Evolutionary conservation across 176 grass and related monocot genomes (phyloP).

Genomic region (Eragrostis curvula): DNA sequence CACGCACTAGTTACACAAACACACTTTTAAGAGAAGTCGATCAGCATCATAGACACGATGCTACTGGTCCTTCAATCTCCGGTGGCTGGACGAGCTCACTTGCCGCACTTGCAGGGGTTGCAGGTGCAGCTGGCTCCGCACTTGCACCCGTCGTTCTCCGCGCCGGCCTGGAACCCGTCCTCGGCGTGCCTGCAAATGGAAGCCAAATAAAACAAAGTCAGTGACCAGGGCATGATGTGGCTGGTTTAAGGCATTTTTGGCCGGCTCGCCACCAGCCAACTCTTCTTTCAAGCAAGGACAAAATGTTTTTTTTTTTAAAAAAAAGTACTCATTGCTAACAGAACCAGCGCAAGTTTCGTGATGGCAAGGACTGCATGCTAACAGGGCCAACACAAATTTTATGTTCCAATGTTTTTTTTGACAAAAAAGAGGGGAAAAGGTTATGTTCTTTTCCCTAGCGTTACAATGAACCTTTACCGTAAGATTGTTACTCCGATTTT

Average conservation of each 20-base stretch:
- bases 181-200: constrained; percentile 32
- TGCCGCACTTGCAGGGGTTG: constrained; percentile 74
- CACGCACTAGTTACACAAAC: background rate
- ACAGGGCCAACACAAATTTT: background rate
- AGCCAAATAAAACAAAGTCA: background rate
- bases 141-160: constrained; percentile 72
- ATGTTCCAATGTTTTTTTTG: too few species aligned
- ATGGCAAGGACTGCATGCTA: background rate
- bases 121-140: constrained; percentile 67
- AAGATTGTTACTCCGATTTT: too few species aligned
- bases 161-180: constrained; percentile 52
- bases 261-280: background rate
- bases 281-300: background rate
- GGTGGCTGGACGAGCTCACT: constrained; percentile 39
- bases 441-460: too few species aligned
- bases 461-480: too few species aligned
- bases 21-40: background rate
- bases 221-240: background rate
- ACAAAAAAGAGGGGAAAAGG: too few species aligned
- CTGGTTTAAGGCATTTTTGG: background rate
- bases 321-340: too few species aligned
- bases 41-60: background rate
- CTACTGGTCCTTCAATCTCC: constrained; percentile 17
- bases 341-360: too few species aligned
- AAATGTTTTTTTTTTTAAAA: too few species aligned